These are phyloP conservation scores for Podila minutissima DNA, from an alignment of 192 early-diverging fungal genomes.

Conservation along the genomic window DNA sequence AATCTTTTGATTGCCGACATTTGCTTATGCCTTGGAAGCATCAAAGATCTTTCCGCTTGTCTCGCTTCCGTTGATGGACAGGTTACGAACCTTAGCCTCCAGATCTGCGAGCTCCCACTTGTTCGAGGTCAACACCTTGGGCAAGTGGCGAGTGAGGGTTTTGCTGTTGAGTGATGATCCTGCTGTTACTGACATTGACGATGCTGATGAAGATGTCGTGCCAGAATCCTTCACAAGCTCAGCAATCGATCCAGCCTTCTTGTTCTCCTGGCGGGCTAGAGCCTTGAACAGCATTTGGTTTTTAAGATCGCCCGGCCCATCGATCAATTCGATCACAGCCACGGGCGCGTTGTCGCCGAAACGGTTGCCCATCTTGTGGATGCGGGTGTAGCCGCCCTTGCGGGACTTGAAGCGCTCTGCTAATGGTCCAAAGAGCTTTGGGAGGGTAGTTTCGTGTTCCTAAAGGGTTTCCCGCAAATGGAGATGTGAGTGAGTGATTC, in stretches of 20 bases:
- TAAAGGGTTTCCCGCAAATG: slow-evolving; percentile 18
- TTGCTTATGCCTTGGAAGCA: slow-evolving; percentile 42
- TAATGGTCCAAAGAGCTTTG: slow-evolving; percentile 84
- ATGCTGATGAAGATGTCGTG: not conserved
- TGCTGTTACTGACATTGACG: not conserved
- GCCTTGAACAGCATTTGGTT: slow-evolving; percentile 60
- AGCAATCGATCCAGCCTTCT: slow-evolving; percentile 27
- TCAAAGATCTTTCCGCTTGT: slow-evolving; percentile 39
- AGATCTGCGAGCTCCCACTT: slow-evolving; percentile 46
- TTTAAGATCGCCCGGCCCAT: slow-evolving; percentile 81
- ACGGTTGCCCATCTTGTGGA: slow-evolving; percentile 80
- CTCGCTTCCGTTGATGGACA: slow-evolving; percentile 10
- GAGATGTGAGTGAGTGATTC: not conserved
- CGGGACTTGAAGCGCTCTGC: slow-evolving; percentile 84
- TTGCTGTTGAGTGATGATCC: slow-evolving; percentile 15
- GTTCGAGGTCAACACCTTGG: slow-evolving; percentile 41
- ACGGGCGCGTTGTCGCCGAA: slow-evolving; percentile 87
- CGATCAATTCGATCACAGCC: slow-evolving; percentile 92
- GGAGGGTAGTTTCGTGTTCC: slow-evolving; percentile 76
- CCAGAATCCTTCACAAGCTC: slow-evolving; percentile 18
- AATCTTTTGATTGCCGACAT: not conserved
- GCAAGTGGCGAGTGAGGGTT: slow-evolving; percentile 33
- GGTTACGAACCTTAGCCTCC: slow-evolving; percentile 27
- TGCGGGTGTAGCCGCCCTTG: slow-evolving; percentile 90
- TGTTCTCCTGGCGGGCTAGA: slow-evolving; percentile 52